Conservation (phyloP, 164 flowering plant genomes). For the Amborella trichopoda region DNA sequence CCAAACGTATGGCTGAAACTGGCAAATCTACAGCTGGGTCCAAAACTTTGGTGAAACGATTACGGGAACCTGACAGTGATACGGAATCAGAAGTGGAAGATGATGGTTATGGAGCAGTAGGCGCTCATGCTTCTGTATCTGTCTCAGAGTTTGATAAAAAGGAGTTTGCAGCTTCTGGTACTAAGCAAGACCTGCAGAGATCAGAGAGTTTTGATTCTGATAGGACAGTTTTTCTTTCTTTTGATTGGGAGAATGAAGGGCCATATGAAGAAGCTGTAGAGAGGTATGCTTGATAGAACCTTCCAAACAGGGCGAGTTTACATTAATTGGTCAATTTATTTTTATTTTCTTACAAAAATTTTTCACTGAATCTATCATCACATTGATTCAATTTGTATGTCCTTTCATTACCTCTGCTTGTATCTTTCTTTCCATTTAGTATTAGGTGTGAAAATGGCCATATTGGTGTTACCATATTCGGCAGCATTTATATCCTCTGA, state of each 20-base stretch:
- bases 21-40: slow-evolving; percentile 21
- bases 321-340: too few relatives aligned
- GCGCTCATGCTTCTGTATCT: slow-evolving; percentile 21
- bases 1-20: slow-evolving; percentile 25
- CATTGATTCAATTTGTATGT: too few relatives aligned
- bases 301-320: too few relatives aligned
- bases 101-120: slow-evolving; percentile 11
- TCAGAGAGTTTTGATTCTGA: slow-evolving; percentile 34
- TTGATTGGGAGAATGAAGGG: slow-evolving; percentile 93
- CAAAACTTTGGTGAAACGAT: slow-evolving; percentile 52
- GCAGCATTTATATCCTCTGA: too few relatives aligned
- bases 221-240: slow-evolving; percentile 50
- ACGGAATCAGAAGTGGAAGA: slow-evolving; percentile 82
- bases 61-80: slow-evolving; percentile 72
- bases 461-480: too few relatives aligned
- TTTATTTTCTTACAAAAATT: too few relatives aligned
- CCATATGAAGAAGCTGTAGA: slow-evolving; percentile 94
- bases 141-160: slow-evolving; percentile 27
- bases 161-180: slow-evolving; percentile 20
- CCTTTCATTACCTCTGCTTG: too few relatives aligned
- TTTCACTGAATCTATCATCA: too few relatives aligned
- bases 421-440: too few relatives aligned
- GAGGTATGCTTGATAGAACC: slow-evolving; percentile 51
- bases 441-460: too few relatives aligned
- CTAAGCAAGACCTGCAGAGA: slow-evolving; percentile 28